Percentiles rank a stretch among this genome's conserved stretches.
phyloP scores from a whole-genome alignment of 176 grass and related monocot genomes.

The maize (Zea mays) region DNA sequence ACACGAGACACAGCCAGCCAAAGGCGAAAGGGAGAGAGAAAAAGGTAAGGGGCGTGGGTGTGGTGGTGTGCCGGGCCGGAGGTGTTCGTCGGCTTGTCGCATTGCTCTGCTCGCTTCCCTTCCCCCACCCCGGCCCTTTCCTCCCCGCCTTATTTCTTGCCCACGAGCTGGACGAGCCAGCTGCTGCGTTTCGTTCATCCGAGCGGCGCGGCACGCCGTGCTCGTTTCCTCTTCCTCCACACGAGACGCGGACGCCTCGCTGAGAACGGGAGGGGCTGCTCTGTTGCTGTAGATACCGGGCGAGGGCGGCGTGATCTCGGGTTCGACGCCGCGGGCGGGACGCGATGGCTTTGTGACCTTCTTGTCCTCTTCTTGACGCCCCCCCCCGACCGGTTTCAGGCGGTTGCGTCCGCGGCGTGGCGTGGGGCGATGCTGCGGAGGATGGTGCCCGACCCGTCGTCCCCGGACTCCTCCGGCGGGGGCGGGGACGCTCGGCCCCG shows the following conservation, averaged over 20 bases:
- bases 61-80: neutral
- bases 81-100: neutral
- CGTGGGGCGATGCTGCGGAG: conserved; percentile 54
- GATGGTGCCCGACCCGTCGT: conserved; percentile 51
- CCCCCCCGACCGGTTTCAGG: conserved; percentile 32
- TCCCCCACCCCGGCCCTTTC: neutral
- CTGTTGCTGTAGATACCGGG: neutral
- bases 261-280: neutral
- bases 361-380: neutral
- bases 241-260: neutral
- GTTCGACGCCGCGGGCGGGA: neutral
- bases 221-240: too few relatives aligned
- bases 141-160: conserved; percentile 29
- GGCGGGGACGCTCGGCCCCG: conserved; percentile 40
- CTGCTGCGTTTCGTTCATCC: neutral
- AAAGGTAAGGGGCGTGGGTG: neutral
- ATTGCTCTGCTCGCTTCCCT: neutral
- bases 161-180: neutral
- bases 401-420: neutral
- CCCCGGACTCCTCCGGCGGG: conserved; percentile 17
- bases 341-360: conserved; percentile 16
- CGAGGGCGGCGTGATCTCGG: neutral
- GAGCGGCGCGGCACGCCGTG: too few relatives aligned
- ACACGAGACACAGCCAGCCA: neutral
- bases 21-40: neutral